Conservation (phyloP, 139 green algal genomes). For the Volvox reticuliferus region DNA sequence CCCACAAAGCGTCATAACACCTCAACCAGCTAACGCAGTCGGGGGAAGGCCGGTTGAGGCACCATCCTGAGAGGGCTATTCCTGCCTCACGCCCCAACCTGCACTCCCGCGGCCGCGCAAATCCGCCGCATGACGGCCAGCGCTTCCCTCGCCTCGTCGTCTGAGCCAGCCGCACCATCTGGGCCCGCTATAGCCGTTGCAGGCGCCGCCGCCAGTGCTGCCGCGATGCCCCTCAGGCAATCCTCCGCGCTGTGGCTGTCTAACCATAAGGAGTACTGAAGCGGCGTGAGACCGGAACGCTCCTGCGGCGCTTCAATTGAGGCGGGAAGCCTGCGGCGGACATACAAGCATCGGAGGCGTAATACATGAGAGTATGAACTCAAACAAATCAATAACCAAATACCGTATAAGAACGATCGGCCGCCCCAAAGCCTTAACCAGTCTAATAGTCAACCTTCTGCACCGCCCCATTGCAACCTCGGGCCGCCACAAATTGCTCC, state of each 20-base stretch:
- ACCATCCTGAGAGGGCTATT: no score
- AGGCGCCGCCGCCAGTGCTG: slow-evolving; percentile 25
- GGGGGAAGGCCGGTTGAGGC: no score
- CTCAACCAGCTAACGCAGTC: no score
- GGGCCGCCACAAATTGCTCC: no score
- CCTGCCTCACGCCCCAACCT: not conserved
- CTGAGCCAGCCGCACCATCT: not conserved
- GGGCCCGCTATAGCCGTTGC: slow-evolving; percentile 32
- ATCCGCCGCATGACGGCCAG: slow-evolving; percentile 25
- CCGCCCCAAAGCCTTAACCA: no score
- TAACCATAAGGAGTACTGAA: slow-evolving; percentile 96
- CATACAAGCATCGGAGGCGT: not conserved
- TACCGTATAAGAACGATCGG: no score
- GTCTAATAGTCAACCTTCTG: no score
- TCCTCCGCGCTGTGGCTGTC: slow-evolving; percentile 78
- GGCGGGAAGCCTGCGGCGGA: slow-evolving; percentile 76
- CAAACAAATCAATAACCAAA: no score
- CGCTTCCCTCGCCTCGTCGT: slow-evolving; percentile 2
- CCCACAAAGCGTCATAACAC: no score
- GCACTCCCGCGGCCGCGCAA: not conserved
- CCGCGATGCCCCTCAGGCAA: slow-evolving; percentile 13
- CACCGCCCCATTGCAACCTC: no score
- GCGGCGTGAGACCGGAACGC: slow-evolving; percentile 73
- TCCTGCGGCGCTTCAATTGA: slow-evolving; percentile 82
- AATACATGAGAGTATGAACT: no score